Percentiles rank a stretch among this genome's conserved stretches.
Evolutionary conservation across 345 rosid genomes (phyloP).

Genomic region (Rhizophora mangle): DNA sequence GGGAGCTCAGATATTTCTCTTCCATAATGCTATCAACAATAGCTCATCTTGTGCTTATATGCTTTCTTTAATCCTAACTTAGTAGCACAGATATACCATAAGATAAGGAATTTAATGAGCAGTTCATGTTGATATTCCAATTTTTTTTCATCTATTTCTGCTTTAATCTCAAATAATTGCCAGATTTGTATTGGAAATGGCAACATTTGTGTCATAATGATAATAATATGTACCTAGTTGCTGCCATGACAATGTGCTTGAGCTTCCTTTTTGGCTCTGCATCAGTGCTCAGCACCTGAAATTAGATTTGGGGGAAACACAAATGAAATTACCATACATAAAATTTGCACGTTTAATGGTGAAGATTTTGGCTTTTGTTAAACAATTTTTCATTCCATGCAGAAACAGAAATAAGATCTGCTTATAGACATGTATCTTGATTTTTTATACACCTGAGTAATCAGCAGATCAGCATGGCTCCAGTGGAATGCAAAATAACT

Average conservation of each 20-base stretch:
- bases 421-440: neutral
- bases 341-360: neutral
- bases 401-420: neutral
- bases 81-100: too few species aligned
- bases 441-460: conserved; percentile 49
- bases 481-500: conserved; percentile 85
- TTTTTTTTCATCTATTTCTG: too few species aligned
- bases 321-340: neutral
- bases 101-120: too few species aligned
- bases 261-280: conserved; percentile 55
- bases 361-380: too few species aligned
- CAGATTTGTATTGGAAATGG: too few species aligned
- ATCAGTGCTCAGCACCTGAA: conserved; percentile 58
- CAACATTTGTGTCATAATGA: neutral
- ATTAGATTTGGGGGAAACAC: neutral
- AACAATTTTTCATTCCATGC: too few species aligned
- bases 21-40: neutral
- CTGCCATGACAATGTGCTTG: conserved; percentile 72
- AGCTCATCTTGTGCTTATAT: too few species aligned
- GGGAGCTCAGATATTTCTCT: too few species aligned
- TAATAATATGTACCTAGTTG: conserved; percentile 56
- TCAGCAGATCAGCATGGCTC: conserved; percentile 59
- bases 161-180: too few species aligned
- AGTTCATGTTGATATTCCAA: too few species aligned
- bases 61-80: too few species aligned